phyloP scores from a whole-genome alignment of 306 rosid species.

The Lablab purpureus region DNA sequence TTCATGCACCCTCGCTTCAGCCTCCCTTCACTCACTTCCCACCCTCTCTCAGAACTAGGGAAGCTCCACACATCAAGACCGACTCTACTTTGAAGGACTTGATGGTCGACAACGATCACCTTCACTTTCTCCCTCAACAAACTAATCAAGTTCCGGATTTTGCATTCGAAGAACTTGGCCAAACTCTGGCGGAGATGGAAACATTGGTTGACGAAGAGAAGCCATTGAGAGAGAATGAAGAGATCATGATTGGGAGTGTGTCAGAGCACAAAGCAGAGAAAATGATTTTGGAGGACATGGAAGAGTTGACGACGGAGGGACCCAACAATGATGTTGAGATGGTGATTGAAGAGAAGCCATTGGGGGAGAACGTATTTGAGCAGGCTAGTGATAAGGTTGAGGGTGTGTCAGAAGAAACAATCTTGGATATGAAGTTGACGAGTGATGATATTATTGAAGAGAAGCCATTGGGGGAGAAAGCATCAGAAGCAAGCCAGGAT shows the following conservation, averaged over 20 bases:
- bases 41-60: background rate
- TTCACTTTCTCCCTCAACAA: background rate
- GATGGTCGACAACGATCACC: background rate
- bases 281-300: background rate
- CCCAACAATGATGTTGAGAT: background rate
- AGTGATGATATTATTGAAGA: conserved; percentile 19
- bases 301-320: background rate
- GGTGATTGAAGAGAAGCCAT: conserved; percentile 58
- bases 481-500: background rate
- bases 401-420: background rate
- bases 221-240: background rate
- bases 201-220: background rate
- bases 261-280: background rate
- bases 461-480: conserved; percentile 65
- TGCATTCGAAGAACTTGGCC: background rate
- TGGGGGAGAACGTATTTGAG: conserved; percentile 59
- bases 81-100: background rate
- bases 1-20: background rate
- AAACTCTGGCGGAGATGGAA: conserved; percentile 1
- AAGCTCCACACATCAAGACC: background rate
- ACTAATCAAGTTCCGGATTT: no score
- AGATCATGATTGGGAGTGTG: background rate
- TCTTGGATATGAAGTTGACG: background rate
- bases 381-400: background rate
- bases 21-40: background rate